Percentiles rank a stretch among this genome's conserved stretches.
Conservation (phyloP, 2,329 filamentous ascomycete species). For the Ceratocystis diversiconidia region DNA sequence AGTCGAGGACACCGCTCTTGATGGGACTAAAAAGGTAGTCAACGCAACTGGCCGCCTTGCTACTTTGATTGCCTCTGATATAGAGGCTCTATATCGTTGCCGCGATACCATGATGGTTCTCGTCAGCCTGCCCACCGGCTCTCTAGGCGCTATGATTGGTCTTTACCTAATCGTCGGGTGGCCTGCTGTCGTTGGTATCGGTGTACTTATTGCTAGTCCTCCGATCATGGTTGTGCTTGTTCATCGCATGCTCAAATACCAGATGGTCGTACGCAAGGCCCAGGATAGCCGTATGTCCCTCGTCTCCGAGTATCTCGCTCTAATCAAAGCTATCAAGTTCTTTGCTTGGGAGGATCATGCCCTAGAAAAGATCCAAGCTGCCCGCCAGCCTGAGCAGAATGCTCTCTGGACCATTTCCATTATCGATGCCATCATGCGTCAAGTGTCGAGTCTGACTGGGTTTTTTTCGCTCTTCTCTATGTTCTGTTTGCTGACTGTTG, state of each 20-base stretch:
- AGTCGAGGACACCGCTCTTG: conserved; percentile 28
- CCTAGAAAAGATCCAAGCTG: conserved; percentile 35
- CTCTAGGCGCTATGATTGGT: conserved; percentile 34
- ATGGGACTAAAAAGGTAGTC: conserved; percentile 22
- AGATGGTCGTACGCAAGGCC: conserved; percentile 38
- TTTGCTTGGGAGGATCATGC: conserved; percentile 45
- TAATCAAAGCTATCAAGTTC: conserved; percentile 46
- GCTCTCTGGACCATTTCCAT: conserved; percentile 40
- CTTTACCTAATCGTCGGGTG: conserved; percentile 43
- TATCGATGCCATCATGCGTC: conserved; percentile 32
- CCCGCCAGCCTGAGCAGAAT: conserved; percentile 38
- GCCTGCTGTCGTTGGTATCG: conserved; percentile 39
- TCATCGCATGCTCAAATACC: conserved; percentile 35
- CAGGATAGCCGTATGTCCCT: conserved; percentile 44
- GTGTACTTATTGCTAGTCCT: conserved; percentile 33
- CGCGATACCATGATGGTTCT: conserved; percentile 37
- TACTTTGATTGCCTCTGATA: conserved; percentile 45
- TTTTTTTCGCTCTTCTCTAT: conserved; percentile 39
- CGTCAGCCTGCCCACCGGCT: conserved; percentile 34
- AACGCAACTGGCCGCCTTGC: conserved; percentile 38
- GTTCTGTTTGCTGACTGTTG: conserved; percentile 37
- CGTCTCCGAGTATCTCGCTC: conserved; percentile 42
- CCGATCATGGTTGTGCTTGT: conserved; percentile 38
- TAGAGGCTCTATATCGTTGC: conserved; percentile 39
- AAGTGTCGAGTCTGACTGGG: conserved; percentile 39